A percentile compares a stretch with the other conserved stretches of the same genome.
Conservation (phyloP, 306 rosid species). For the Abrus precatorius region DNA sequence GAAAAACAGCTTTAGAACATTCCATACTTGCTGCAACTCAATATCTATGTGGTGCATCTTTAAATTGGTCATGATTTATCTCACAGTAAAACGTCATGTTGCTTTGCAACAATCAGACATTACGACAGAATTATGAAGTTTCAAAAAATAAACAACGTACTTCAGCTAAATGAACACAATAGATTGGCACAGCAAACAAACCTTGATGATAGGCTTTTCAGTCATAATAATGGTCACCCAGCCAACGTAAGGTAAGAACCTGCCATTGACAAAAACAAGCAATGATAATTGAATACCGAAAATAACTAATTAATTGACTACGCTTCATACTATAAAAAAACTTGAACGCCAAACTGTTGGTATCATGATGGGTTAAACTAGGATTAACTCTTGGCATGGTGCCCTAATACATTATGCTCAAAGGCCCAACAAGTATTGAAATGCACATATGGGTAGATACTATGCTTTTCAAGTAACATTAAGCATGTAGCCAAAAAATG, state of each 20-base stretch:
- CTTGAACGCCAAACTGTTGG: neutral
- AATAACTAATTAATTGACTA: constrained; percentile 3
- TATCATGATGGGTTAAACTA: neutral
- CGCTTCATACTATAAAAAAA: constrained; percentile 17
- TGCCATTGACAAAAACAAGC: constrained; percentile 50
- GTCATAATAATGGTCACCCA: constrained; percentile 98
- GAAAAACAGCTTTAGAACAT: constrained; percentile 41
- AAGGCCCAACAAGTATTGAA: constrained; percentile 19
- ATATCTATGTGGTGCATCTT: constrained; percentile 20
- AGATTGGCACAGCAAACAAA: constrained; percentile 47
- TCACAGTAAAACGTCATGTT: neutral
- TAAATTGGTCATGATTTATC: constrained; percentile 12
- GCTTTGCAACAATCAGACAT: neutral
- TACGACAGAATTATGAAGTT: neutral
- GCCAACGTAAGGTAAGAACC: constrained; percentile 94
- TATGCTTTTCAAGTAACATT: constrained; percentile 3
- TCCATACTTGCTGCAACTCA: constrained; percentile 29
- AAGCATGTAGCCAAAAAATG: constrained; percentile 15
- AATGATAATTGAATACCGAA: constrained; percentile 10
- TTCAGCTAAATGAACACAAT: constrained; percentile 29
- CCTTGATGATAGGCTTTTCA: constrained; percentile 95
- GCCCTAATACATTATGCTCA: neutral
- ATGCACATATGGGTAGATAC: constrained; percentile 2
- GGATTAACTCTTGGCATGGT: neutral
- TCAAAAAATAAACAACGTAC: neutral